These are phyloP conservation scores for Cystobasidium pallidum DNA, from an alignment of 1,284 basidiomycete genomes.

Conservation along the genomic window DNA sequence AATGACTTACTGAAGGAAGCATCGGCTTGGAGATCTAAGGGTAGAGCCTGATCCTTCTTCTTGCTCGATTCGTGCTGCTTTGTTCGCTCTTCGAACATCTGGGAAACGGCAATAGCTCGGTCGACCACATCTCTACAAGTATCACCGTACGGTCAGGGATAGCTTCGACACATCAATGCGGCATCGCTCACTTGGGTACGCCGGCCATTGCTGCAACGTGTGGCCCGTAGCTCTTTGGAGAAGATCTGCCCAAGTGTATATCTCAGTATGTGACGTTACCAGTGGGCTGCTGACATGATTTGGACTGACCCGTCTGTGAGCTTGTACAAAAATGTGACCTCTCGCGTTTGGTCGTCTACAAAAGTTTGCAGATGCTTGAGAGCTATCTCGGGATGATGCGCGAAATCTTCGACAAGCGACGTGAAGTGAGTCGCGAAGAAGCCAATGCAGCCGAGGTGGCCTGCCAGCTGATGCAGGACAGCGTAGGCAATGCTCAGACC, in stretches of 20 bases:
- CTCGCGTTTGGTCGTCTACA: constrained; percentile 83
- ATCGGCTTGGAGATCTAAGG: constrained; percentile 80
- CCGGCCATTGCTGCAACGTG: constrained; percentile 52
- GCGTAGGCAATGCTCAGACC: constrained; percentile 93
- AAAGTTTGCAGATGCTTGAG: constrained; percentile 93
- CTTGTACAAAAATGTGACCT: constrained; percentile 91
- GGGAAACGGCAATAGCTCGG: constrained; percentile 82
- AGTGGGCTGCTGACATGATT: constrained; percentile 44
- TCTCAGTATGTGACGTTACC: constrained; percentile 35
- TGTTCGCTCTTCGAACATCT: constrained; percentile 71
- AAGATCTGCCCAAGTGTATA: constrained; percentile 38
- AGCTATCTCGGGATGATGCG: constrained; percentile 78
- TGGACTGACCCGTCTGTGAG: constrained; percentile 83
- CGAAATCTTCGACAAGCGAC: constrained; percentile 80
- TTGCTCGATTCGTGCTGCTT: constrained; percentile 68
- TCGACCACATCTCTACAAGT: constrained; percentile 63
- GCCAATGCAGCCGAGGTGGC: constrained; percentile 72
- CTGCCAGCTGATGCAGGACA: constrained; percentile 63
- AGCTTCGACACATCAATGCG: not conserved
- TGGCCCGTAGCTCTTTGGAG: constrained; percentile 53
- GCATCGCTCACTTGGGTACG: constrained; percentile 32
- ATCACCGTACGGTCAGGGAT: constrained; percentile 63
- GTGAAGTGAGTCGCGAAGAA: constrained; percentile 77
- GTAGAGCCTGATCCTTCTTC: constrained; percentile 66
- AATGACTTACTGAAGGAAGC: constrained; percentile 67